Conservation (phyloP, 1,284 basidiomycete genomes). For the Ceratorhiza oryzae-sativae region DNA sequence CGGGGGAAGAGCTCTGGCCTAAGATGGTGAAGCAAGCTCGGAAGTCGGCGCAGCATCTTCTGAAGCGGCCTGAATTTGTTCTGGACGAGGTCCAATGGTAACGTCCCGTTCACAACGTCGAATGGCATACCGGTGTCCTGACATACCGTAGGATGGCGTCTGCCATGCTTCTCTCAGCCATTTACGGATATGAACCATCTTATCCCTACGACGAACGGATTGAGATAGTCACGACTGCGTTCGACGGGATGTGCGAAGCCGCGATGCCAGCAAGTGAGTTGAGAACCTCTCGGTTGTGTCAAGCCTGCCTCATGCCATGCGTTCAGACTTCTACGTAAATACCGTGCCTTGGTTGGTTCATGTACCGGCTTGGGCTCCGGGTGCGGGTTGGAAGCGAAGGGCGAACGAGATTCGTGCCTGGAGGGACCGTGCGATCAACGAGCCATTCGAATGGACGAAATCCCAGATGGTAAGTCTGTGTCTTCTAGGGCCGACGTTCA, state of each 20-base stretch:
- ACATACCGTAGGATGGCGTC: slow-evolving; percentile 1
- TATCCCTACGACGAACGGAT: neutral
- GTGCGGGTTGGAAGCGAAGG: slow-evolving; percentile 19
- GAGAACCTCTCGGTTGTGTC: neutral
- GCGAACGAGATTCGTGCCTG: slow-evolving; percentile 4
- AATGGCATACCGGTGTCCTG: neutral
- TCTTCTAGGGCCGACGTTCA: neutral
- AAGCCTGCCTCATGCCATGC: neutral
- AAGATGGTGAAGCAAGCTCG: slow-evolving; percentile 11
- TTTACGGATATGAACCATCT: slow-evolving; percentile 12
- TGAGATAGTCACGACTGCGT: slow-evolving; percentile 1
- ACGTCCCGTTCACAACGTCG: neutral
- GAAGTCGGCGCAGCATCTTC: neutral
- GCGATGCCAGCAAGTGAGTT: slow-evolving; percentile 17
- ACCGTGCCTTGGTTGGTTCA: slow-evolving; percentile 5
- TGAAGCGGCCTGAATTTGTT: neutral
- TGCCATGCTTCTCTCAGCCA: neutral
- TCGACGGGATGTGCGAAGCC: slow-evolving; percentile 14
- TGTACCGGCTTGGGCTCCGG: slow-evolving; percentile 35
- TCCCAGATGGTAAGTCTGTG: neutral
- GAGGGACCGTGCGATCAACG: slow-evolving; percentile 8
- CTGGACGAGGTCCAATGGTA: neutral
- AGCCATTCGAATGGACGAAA: slow-evolving; percentile 31
- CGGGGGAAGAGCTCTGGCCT: slow-evolving; percentile 1
- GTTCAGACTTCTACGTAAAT: slow-evolving; percentile 17